These are phyloP conservation scores for Grammothele lineata DNA, from an alignment of 768 basidiomycete species.

Conservation along the genomic window DNA sequence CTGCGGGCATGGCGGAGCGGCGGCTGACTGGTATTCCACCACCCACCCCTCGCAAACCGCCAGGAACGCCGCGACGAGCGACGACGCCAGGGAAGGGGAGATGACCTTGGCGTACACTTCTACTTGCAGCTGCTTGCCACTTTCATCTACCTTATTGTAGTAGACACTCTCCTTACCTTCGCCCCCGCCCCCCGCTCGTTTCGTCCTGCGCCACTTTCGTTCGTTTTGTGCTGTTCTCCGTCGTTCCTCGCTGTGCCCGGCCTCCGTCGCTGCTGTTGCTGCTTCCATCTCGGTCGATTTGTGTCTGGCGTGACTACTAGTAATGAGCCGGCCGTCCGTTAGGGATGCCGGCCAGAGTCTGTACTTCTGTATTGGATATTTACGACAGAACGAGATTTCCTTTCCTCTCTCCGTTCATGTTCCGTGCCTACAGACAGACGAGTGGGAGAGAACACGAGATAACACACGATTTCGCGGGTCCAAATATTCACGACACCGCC, in stretches of 20 bases:
- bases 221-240: slow-evolving; percentile 15
- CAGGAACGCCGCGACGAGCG: slow-evolving; percentile 62
- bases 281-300: slow-evolving; percentile 8
- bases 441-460: no score
- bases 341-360: slow-evolving; percentile 9
- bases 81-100: slow-evolving; percentile 40
- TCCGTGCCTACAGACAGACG: no score
- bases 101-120: slow-evolving; percentile 6
- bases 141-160: no score
- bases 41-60: slow-evolving; percentile 49
- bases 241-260: slow-evolving; percentile 13
- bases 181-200: no score
- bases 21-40: slow-evolving; percentile 49
- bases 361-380: no score
- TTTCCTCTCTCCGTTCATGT: no score
- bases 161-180: no score
- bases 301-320: background rate
- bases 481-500: no score
- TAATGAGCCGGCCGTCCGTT: slow-evolving; percentile 9
- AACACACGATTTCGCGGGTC: no score
- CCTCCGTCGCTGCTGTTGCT: slow-evolving; percentile 13
- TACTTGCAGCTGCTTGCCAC: slow-evolving; percentile 13
- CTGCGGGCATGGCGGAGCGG: slow-evolving; percentile 47
- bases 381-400: no score
- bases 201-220: slow-evolving; percentile 2